Percentiles rank a stretch among this genome's conserved stretches.
Evolutionary conservation across 768 basidiomycete species (phyloP).

Genomic region (Floccularia luteovirens): DNA sequence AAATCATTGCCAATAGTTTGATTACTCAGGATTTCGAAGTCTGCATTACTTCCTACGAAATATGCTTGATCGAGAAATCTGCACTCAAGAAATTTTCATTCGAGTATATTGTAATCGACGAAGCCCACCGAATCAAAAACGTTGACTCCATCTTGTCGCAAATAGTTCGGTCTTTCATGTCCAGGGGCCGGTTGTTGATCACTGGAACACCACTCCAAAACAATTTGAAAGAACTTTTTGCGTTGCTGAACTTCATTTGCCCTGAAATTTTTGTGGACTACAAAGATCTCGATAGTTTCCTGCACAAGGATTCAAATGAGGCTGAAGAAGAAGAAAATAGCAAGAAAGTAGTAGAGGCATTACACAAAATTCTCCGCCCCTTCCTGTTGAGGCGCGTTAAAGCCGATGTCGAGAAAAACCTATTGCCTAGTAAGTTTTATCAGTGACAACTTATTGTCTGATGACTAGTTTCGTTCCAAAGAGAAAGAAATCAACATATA

Average conservation of each 20-base stretch:
- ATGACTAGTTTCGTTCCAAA: conserved; percentile 15
- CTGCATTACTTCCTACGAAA: conserved; percentile 94
- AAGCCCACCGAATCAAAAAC: conserved; percentile 99
- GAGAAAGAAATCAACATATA: conserved; percentile 99
- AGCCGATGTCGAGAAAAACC: conserved; percentile 92
- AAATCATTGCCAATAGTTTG: conserved; percentile 70
- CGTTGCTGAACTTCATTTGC: conserved; percentile 90
- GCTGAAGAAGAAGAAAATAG: conserved; percentile 78
- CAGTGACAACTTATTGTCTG: conserved; percentile 1
- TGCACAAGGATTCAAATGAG: conserved; percentile 77
- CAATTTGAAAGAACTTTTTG: conserved; percentile 92
- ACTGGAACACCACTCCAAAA: conserved; percentile 98
- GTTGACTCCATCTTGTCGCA: conserved; percentile 93
- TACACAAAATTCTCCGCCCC: conserved; percentile 94
- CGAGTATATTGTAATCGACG: conserved; percentile 97
- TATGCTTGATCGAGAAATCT: conserved; percentile 93
- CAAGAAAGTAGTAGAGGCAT: conserved; percentile 90
- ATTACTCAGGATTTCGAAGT: conserved; percentile 89
- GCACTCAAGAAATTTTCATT: conserved; percentile 91
- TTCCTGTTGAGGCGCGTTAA: conserved; percentile 94
- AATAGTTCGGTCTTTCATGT: conserved; percentile 87
- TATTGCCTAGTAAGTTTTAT: conserved; percentile 66
- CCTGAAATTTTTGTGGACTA: conserved; percentile 94
- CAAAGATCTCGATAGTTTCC: conserved; percentile 85
- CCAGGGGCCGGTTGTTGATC: conserved; percentile 85